Evolutionary conservation across 495 filamentous ascomycete genomes (phyloP), one percentile per base, ranked within the genome.

Genomic region (Chaetomium fimeti): DNA sequence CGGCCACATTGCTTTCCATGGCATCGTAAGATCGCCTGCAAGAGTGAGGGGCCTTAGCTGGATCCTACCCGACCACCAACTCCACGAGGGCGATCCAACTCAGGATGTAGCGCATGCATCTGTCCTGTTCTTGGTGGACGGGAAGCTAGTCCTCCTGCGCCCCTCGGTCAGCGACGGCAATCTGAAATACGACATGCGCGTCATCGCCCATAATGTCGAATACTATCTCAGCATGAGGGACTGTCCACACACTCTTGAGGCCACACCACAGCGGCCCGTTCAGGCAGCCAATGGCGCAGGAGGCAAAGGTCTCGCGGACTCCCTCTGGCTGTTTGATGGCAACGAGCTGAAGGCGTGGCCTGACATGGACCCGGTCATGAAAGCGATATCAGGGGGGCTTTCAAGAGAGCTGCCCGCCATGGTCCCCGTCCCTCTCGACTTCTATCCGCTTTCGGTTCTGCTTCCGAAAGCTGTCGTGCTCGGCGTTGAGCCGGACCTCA

Each of bases 121-220:
- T 4, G 92, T 99, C 53, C 76, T 99, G 38, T 96, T 99, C 64
- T 80, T 98, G 32, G 93, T 98, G 8, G 95, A 98, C 72, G 95
- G 92, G 20, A 99, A 98, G 68, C 82, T 99, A 22, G 95, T 98
- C 22, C 81, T 98, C 18, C 81, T 99, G 29, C 91, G 96, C 65
- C 94, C 95, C 5, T 91, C 89, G 2, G 80, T 87, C 8, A 88
- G 85, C 49, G 84, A 85, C 22, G 89, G 89, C 2, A 89, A 88
- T 64, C 78, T 96, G 47, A 97, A 96, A 79, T 99, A 98, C 71
- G 94, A 99, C 69, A 98, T 99, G 95, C 89, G 92, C 15, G 88
- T 98, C 38, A 87, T 99, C 69, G 91, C 93, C 8, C 90, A 96
- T 65, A 93, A 93, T 69, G 92, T 98, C 22, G 95, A 99, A 69